phyloP scores from a whole-genome alignment of 164 flowering plant species.

The Sextonia rubra region DNA sequence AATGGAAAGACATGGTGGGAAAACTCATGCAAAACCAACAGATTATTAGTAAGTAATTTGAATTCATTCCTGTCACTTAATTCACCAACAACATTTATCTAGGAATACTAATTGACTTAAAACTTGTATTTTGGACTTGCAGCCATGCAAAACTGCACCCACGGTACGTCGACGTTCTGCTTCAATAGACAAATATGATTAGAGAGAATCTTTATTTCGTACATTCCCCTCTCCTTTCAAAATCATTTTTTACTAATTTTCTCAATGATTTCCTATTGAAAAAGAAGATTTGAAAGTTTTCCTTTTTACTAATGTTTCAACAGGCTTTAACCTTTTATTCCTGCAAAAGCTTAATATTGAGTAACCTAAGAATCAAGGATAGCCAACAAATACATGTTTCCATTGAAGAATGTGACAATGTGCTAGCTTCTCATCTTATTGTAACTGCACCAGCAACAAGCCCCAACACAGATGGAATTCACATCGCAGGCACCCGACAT shows the following conservation, averaged over 20 bases:
- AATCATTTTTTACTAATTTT: not conserved
- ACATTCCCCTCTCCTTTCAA: not conserved
- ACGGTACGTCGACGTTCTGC: slow-evolving; percentile 49
- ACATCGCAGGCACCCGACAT: slow-evolving; percentile 44
- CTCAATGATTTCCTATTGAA: not conserved
- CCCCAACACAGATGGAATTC: slow-evolving; percentile 92
- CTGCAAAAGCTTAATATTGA: slow-evolving; percentile 2
- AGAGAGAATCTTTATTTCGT: no score
- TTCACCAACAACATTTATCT: slow-evolving; percentile 1
- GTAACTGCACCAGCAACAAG: slow-evolving; percentile 51
- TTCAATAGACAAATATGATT: no score
- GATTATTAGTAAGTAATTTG: slow-evolving; percentile 25
- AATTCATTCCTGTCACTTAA: not conserved
- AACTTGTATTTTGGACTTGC: slow-evolving; percentile 23
- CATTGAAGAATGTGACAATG: slow-evolving; percentile 39
- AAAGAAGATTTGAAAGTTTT: not conserved
- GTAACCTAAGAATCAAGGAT: slow-evolving; percentile 29
- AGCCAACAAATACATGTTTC: slow-evolving; percentile 73
- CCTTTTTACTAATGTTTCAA: not conserved
- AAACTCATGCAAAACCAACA: slow-evolving; percentile 34
- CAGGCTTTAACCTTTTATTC: slow-evolving; percentile 6
- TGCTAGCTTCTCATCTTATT: slow-evolving; percentile 34
- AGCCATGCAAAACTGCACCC: slow-evolving; percentile 84
- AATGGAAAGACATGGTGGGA: slow-evolving; percentile 60
- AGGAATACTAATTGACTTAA: slow-evolving; percentile 3